Evolutionary conservation across 176 grass and related monocot genomes (phyloP).

Genomic region (Miscanthus lutarioriparius): DNA sequence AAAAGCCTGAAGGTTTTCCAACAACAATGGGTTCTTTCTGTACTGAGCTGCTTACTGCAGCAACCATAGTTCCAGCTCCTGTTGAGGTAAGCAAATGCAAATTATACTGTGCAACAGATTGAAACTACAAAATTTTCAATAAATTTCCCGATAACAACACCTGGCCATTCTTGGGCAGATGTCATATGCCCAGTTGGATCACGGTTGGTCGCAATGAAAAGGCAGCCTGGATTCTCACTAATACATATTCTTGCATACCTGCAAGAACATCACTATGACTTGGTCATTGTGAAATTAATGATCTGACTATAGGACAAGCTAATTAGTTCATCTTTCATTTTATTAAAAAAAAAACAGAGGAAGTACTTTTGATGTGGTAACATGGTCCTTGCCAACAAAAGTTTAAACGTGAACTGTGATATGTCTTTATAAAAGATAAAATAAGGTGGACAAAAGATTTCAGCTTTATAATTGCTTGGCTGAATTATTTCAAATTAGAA

Average conservation of each 20-base stretch:
- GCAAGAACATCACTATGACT: conserved; percentile 27
- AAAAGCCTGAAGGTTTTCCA: conserved; percentile 90
- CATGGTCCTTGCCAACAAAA: conserved; percentile 20
- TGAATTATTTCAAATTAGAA: conserved; percentile 9
- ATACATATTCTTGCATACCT: conserved; percentile 93
- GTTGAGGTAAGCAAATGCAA: conserved; percentile 33
- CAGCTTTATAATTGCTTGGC: background rate
- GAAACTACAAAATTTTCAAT: background rate
- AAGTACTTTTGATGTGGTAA: background rate
- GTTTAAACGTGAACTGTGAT: background rate
- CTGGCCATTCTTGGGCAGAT: conserved; percentile 93
- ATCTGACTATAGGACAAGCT: background rate
- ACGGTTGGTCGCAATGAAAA: conserved; percentile 94
- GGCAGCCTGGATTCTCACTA: conserved; percentile 89
- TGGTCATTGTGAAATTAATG: conserved; percentile 2
- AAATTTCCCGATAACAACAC: conserved; percentile 33
- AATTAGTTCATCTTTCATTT: background rate
- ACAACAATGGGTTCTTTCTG: conserved; percentile 89
- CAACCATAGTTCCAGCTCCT: conserved; percentile 97
- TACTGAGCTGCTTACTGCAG: conserved; percentile 80
- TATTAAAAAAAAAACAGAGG: background rate
- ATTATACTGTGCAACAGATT: background rate
- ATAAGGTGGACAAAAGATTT: conserved; percentile 2
- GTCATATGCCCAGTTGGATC: conserved; percentile 87
- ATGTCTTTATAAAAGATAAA: conserved; percentile 26